Evolutionary conservation across 345 rosid species (phyloP).

Genomic region (Eucalyptus erythrocorys): DNA sequence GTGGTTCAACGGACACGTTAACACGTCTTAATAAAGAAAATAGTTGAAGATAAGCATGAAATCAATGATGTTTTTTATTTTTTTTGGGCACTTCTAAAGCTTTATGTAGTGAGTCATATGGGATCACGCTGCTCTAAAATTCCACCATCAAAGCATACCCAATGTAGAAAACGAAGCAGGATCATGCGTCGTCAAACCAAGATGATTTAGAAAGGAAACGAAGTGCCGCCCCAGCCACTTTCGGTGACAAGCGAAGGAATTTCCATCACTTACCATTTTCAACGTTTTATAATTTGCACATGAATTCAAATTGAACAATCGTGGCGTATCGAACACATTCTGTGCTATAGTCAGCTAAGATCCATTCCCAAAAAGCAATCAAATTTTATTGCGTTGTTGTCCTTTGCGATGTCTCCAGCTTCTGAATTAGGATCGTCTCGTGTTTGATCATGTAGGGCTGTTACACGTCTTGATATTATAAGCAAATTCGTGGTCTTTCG

Average conservation of each 20-base stretch:
- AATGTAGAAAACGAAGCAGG: neutral
- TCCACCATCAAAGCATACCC: neutral
- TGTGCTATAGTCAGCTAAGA: neutral
- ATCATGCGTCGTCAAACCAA: neutral
- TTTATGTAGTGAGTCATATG: neutral
- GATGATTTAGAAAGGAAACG: neutral
- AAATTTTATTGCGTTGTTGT: neutral
- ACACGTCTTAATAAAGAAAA: neutral
- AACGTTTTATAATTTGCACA: neutral
- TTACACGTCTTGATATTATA: neutral
- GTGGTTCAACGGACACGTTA: neutral
- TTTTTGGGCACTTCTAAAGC: neutral
- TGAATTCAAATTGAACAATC: neutral
- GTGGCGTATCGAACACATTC: neutral
- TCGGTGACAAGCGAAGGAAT: neutral
- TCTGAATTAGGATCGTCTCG: neutral
- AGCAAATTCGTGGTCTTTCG: neutral
- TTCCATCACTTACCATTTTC: neutral
- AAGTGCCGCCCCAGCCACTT: neutral
- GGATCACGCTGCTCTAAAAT: neutral
- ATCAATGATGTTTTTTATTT: neutral
- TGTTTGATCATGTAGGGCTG: neutral
- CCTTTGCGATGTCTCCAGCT: neutral
- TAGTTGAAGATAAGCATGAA: neutral
- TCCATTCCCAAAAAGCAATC: neutral